Evolutionary conservation across 495 filamentous ascomycete genomes (phyloP).

Genomic region (Annulohypoxylon bovei): DNA sequence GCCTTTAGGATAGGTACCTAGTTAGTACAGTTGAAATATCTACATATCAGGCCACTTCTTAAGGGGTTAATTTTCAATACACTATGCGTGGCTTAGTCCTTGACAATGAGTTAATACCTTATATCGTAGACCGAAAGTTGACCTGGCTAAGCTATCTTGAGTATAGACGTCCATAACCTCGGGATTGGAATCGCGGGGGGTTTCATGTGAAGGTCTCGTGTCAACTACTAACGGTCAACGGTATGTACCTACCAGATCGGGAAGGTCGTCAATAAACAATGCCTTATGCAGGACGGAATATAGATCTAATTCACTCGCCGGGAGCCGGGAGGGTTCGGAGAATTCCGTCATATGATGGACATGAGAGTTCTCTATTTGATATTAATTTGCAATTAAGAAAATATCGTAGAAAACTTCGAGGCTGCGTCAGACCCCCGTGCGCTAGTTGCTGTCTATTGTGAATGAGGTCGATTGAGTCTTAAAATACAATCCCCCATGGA

Average conservation of each 20-base stretch:
- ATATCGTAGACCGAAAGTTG: neutral
- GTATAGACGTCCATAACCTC: neutral
- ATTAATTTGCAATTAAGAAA: neutral
- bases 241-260: slow-evolving; percentile 19
- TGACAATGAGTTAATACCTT: neutral
- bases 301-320: slow-evolving; percentile 8
- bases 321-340: slow-evolving; percentile 6
- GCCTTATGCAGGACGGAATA: neutral
- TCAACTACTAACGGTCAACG: slow-evolving; percentile 7
- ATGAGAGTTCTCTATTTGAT: neutral
- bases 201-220: slow-evolving; percentile 5
- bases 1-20: too few species aligned
- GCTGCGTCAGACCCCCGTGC: slow-evolving; percentile 15
- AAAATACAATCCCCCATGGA: neutral
- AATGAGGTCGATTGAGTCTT: slow-evolving; percentile 25
- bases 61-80: neutral
- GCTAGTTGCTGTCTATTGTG: neutral
- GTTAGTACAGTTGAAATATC: neutral
- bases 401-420: neutral
- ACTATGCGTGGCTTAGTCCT: neutral
- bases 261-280: slow-evolving; percentile 28
- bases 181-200: neutral
- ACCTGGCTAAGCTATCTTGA: neutral
- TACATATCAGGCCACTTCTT: neutral
- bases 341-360: slow-evolving; percentile 10